phyloP scores from a whole-genome alignment of 805 yeast species.

The Barnettozyma sucrosica region DNA sequence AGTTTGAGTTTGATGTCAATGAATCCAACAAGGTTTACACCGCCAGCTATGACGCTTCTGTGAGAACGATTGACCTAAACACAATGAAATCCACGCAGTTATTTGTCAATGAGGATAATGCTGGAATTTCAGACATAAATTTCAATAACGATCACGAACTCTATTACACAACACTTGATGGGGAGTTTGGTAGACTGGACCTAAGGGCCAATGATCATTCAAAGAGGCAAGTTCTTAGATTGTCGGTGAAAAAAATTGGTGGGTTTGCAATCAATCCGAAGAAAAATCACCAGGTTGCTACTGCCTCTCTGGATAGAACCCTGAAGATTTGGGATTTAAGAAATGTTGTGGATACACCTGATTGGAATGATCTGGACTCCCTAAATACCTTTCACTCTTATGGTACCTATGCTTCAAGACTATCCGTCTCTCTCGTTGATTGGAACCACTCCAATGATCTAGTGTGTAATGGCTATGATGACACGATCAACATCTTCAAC shows the following conservation, averaged over 20 bases:
- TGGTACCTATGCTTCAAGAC: constrained; percentile 64
- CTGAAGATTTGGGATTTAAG: constrained; percentile 86
- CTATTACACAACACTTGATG: constrained; percentile 72
- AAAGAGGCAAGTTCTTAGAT: constrained; percentile 31
- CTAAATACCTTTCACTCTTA: constrained; percentile 28
- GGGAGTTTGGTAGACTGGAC: constrained; percentile 75
- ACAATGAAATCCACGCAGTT: constrained; percentile 55
- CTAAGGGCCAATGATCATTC: constrained; percentile 42
- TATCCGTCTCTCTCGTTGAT: constrained; percentile 85
- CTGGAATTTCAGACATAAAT: constrained; percentile 73
- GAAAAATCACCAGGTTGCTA: constrained; percentile 59
- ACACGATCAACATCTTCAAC: constrained; percentile 69
- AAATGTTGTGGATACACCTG: constrained; percentile 33
- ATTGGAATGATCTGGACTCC: constrained; percentile 55
- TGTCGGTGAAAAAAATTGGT: constrained; percentile 90
- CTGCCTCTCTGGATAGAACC: constrained; percentile 86
- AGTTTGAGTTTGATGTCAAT: constrained; percentile 47
- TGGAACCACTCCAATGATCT: constrained; percentile 51
- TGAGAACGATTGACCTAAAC: constrained; percentile 64
- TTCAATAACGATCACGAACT: constrained; percentile 51
- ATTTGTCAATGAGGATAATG: constrained; percentile 48
- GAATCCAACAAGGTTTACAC: constrained; percentile 55
- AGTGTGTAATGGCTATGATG: constrained; percentile 93
- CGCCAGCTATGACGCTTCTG: constrained; percentile 83
- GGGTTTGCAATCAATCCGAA: constrained; percentile 78